These are phyloP conservation scores for Microsporum canis DNA, from an alignment of 2,329 filamentous ascomycete species.

Conservation along the genomic window DNA sequence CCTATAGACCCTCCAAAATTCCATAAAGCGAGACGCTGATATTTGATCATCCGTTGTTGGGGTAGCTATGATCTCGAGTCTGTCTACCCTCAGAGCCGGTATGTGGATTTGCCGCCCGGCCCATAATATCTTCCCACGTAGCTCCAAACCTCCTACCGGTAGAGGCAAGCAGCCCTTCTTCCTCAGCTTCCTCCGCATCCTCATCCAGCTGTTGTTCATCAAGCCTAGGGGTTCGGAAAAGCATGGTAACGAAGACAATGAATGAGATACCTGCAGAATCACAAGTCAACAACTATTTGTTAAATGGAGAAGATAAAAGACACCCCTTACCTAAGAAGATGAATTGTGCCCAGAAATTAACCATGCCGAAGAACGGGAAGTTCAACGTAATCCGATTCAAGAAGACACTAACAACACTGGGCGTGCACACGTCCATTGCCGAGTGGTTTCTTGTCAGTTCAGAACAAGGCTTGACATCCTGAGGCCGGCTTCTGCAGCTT, in stretches of 20 bases:
- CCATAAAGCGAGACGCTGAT: background rate
- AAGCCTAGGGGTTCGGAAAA: constrained; percentile 70
- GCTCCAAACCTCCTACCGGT: constrained; percentile 73
- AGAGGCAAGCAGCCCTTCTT: constrained; percentile 78
- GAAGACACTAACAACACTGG: constrained; percentile 82
- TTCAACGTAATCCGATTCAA: constrained; percentile 85
- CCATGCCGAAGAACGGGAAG: constrained; percentile 84
- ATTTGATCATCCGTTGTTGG: background rate
- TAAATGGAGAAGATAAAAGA: background rate
- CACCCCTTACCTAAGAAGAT: constrained; percentile 55
- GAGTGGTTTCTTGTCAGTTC: constrained; percentile 59
- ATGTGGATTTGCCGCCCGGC: constrained; percentile 31
- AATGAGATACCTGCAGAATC: constrained; percentile 53
- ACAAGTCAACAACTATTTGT: background rate
- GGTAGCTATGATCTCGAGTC: constrained; percentile 4
- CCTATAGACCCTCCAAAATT: background rate
- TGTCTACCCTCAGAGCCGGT: constrained; percentile 7
- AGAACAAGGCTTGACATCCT: constrained; percentile 69
- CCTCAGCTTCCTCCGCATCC: constrained; percentile 82
- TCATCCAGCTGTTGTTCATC: constrained; percentile 71
- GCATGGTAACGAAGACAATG: constrained; percentile 63
- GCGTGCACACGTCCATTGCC: constrained; percentile 76
- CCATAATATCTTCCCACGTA: constrained; percentile 80
- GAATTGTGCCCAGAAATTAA: constrained; percentile 97
- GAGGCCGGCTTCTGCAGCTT: constrained; percentile 57